Percentiles rank a stretch among this genome's conserved stretches.
These are phyloP conservation scores for Lepiota brunneoincarnata DNA, from an alignment of 768 basidiomycete species.

Conservation along the genomic window DNA sequence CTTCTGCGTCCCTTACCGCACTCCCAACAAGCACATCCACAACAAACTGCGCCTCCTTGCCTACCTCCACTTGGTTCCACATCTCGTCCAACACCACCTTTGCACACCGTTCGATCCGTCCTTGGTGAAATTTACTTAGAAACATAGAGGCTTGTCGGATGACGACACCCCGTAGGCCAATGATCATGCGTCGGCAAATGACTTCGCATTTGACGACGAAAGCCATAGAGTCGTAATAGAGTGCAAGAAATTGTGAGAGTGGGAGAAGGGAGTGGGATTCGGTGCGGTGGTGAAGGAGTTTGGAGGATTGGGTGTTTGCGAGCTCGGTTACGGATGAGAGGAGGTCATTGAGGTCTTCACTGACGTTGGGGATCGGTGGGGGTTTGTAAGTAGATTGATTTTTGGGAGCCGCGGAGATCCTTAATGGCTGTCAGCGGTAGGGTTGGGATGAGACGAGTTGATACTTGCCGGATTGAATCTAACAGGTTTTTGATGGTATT, in stretches of 20 bases:
- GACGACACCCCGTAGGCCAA: conserved; percentile 83
- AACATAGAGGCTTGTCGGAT: conserved; percentile 90
- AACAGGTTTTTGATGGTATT: conserved; percentile 55
- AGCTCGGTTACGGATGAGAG: conserved; percentile 81
- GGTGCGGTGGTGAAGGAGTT: conserved; percentile 70
- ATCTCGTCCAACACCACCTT: conserved; percentile 94
- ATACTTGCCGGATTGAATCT: conserved; percentile 37
- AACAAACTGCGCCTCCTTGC: conserved; percentile 61
- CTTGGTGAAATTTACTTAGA: conserved; percentile 82
- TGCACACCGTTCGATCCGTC: conserved; percentile 74
- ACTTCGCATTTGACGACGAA: conserved; percentile 90
- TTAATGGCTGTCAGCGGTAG: background rate
- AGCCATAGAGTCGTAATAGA: conserved; percentile 85
- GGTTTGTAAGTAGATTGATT: conserved; percentile 25
- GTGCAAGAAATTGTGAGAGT: conserved; percentile 68
- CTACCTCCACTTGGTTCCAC: conserved; percentile 83
- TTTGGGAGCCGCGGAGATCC: conserved; percentile 22
- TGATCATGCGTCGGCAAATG: conserved; percentile 87
- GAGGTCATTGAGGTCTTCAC: conserved; percentile 73
- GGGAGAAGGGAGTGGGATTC: conserved; percentile 78
- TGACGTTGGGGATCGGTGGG: conserved; percentile 42
- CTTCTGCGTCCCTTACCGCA: conserved; percentile 79
- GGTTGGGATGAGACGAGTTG: conserved; percentile 3
- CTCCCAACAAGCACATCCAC: conserved; percentile 74
- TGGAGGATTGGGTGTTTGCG: conserved; percentile 78